A percentile compares a stretch with the other conserved stretches of the same genome.
Evolutionary conservation across 306 rosid species (phyloP).

Genomic region (Trichosanthes cucumerina): DNA sequence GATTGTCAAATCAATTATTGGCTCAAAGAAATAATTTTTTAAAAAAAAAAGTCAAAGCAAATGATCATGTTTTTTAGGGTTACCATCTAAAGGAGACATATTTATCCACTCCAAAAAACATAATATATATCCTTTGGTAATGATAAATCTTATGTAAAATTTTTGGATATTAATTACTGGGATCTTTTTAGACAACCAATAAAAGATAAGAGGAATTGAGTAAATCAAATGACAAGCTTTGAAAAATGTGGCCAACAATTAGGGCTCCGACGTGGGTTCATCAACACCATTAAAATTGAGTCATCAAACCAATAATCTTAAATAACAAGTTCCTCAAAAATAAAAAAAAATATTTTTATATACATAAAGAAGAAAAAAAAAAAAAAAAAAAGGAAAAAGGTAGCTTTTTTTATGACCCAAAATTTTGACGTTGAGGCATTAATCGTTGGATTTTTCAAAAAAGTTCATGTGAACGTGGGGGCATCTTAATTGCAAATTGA

Average conservation of each 20-base stretch:
- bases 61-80: not conserved
- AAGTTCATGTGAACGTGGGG: slow-evolving; percentile 1
- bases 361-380: not conserved
- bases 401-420: not conserved
- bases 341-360: not conserved
- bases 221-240: not conserved
- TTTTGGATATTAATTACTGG: not conserved
- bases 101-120: not conserved
- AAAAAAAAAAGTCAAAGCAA: not conserved
- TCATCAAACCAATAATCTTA: not conserved
- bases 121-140: not conserved
- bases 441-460: slow-evolving; percentile 6
- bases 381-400: not conserved
- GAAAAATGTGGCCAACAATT: not conserved
- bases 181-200: not conserved
- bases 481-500: not conserved
- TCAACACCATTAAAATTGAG: not conserved
- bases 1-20: not conserved
- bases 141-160: not conserved
- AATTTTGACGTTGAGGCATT: not conserved
- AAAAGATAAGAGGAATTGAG: not conserved
- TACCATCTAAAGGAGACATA: not conserved
- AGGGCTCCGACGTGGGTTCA: not conserved
- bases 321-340: not conserved
- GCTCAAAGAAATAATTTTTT: not conserved